phyloP scores from a whole-genome alignment of 2,329 filamentous ascomycete genomes.

The Aspergillus sp. region DNA sequence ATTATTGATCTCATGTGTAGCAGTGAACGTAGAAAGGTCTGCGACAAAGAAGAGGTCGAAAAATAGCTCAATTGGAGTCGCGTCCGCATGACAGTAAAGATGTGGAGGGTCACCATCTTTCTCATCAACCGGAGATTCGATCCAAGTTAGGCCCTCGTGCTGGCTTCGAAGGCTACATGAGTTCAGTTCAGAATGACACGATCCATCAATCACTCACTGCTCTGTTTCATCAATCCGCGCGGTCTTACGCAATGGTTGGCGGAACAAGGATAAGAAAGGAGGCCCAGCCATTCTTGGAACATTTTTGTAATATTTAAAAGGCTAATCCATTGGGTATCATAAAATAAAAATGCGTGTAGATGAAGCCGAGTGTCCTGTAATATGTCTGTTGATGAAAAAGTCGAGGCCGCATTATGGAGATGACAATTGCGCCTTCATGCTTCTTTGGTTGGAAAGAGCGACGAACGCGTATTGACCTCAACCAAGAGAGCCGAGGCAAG shows the following conservation, averaged over 20 bases:
- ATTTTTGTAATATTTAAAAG: slow-evolving; percentile 3
- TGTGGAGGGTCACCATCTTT: slow-evolving; percentile 19
- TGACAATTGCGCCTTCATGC: not conserved
- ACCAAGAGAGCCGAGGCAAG: not conserved
- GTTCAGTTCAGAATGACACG: not conserved
- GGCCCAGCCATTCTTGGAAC: slow-evolving; percentile 21
- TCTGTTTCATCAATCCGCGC: slow-evolving; percentile 6
- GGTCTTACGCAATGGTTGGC: slow-evolving; percentile 16
- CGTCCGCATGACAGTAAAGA: slow-evolving; percentile 44
- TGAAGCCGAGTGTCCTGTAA: not conserved
- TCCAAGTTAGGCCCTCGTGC: slow-evolving; percentile 23
- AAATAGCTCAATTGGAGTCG: slow-evolving; percentile 54
- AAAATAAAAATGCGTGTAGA: not conserved
- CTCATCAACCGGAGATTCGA: slow-evolving; percentile 30
- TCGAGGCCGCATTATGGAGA: not conserved
- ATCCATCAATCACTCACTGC: slow-evolving; percentile 15
- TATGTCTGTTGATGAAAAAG: not conserved
- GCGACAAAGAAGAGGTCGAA: slow-evolving; percentile 61
- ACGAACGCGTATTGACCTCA: not conserved
- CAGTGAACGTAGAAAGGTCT: slow-evolving; percentile 60
- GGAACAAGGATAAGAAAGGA: slow-evolving; percentile 27
- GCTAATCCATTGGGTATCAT: slow-evolving; percentile 8
- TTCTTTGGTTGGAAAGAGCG: slow-evolving; percentile 7
- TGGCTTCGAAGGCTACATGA: slow-evolving; percentile 6
- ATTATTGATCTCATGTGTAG: slow-evolving; percentile 52